Base-by-base conservation (phyloP, 108 stramenopile species). In the Cyclotella baltica region DNA sequence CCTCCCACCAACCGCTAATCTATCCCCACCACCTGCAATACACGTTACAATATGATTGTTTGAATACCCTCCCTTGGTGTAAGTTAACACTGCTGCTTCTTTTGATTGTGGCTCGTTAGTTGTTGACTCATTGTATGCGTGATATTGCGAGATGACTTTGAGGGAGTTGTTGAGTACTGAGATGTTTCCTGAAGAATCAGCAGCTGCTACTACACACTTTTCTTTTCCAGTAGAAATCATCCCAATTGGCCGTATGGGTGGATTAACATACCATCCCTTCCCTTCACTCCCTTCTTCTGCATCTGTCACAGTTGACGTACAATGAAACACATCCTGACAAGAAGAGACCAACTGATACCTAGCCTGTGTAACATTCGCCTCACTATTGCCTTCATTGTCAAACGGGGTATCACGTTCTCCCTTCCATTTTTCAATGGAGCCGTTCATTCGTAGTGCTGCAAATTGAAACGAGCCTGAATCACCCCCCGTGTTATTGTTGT, bases 1-100 rank as follows among this genome's bases (percentile, higher is more conserved):
- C 38, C 90, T 77, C 43, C 94, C 94, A 19, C 90, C 90, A 0
- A 95, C 61, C 5, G 92, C 94, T 22, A 89, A 68, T 40, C 80
- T 51, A 9, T 58, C 57, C 30, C 73, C 70, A 18, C 23, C 31
- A 1, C 87, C 73, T 23, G 80, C 87, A 66, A 90, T 80, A 11
- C 85, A 86, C 2, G 91, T 89, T 19, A 84, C 88, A 40, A 92
- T 72, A 62, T 84, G 71, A 11, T 67, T 66, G 56, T 92, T 94
- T 46, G 72, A 33, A 56, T 57, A 69, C 13, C 83, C 77, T 55
- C 89, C 90, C 53, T 84, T 89, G 19, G 89, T 92, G 47, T 88
- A 87, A 4, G 85, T 87, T 22, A 91, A 38, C 3, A 70, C 69
- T 19, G 37, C 34, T 11, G 20, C 55, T 1, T 64, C 61, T 9